Evolutionary conservation across 257 asterid genomes (phyloP).

Genomic region (Solanum arcanum): DNA sequence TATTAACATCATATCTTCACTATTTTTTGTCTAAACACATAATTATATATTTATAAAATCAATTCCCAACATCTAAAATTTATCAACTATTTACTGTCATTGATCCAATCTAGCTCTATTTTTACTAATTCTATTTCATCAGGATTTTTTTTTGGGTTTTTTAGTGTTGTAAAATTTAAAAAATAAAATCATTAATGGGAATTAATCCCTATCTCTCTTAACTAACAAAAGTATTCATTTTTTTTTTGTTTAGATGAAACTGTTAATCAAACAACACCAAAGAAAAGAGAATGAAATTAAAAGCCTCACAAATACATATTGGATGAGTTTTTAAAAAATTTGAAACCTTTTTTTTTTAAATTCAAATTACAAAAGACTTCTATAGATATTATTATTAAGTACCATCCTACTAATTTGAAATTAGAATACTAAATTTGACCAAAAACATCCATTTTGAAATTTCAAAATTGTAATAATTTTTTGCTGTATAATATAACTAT

Average conservation of each 20-base stretch:
- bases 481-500: background rate
- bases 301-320: background rate
- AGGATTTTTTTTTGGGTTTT: background rate
- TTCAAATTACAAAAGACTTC: background rate
- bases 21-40: background rate
- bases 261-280: background rate
- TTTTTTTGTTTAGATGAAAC: background rate
- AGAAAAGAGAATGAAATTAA: background rate
- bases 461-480: background rate
- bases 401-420: background rate
- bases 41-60: background rate
- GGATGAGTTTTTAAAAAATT: background rate
- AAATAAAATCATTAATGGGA: background rate
- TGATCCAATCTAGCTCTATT: background rate
- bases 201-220: background rate
- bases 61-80: background rate
- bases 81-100: background rate
- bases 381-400: background rate
- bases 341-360: background rate
- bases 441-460: background rate
- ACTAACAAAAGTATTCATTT: background rate
- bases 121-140: background rate
- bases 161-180: background rate
- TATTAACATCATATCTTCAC: background rate
- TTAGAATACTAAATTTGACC: background rate